A percentile compares a stretch with the other conserved stretches of the same genome.
phyloP scores from a whole-genome alignment of 108 stramenopile species.

The Nitzschia sp. region DNA sequence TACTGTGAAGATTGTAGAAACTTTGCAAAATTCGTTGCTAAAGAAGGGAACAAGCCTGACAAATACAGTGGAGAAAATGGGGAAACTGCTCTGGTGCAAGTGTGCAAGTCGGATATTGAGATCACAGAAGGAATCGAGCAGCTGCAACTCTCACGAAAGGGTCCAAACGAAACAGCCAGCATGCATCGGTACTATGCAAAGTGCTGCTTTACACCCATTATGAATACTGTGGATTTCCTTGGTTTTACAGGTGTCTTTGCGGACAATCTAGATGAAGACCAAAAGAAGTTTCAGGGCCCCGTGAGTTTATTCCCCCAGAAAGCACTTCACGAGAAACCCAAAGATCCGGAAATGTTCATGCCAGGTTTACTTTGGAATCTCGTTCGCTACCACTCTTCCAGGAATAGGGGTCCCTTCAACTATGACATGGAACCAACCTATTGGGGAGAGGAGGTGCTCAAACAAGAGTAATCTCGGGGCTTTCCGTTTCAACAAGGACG shows the following conservation, averaged over 20 bases:
- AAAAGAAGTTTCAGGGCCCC: slow-evolving; percentile 11
- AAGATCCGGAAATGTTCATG: slow-evolving; percentile 1
- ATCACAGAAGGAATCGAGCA: slow-evolving; percentile 21
- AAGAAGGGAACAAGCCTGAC: background rate
- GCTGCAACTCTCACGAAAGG: slow-evolving; percentile 13
- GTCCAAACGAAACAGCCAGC: background rate
- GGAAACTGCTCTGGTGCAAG: slow-evolving; percentile 20
- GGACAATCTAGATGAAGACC: slow-evolving; percentile 8
- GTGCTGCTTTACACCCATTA: slow-evolving; percentile 19
- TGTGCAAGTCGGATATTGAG: slow-evolving; percentile 19
- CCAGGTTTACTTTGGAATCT: slow-evolving; percentile 18
- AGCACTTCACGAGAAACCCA: background rate
- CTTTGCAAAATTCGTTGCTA: slow-evolving; percentile 16
- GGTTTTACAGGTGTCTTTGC: slow-evolving; percentile 21
- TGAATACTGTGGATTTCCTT: slow-evolving; percentile 21
- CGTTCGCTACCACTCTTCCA: slow-evolving; percentile 13
- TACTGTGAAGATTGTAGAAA: slow-evolving; percentile 25
- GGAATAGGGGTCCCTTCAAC: slow-evolving; percentile 19
- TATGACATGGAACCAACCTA: slow-evolving; percentile 16
- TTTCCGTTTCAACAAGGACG: too few relatives aligned
- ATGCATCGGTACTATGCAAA: slow-evolving; percentile 31
- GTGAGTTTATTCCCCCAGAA: background rate
- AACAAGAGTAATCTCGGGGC: too few relatives aligned
- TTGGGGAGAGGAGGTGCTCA: too few relatives aligned
- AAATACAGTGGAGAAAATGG: slow-evolving; percentile 5